phyloP scores from a whole-genome alignment of 2,329 filamentous ascomycete genomes.

The Phaeoacremonium minimum region DNA sequence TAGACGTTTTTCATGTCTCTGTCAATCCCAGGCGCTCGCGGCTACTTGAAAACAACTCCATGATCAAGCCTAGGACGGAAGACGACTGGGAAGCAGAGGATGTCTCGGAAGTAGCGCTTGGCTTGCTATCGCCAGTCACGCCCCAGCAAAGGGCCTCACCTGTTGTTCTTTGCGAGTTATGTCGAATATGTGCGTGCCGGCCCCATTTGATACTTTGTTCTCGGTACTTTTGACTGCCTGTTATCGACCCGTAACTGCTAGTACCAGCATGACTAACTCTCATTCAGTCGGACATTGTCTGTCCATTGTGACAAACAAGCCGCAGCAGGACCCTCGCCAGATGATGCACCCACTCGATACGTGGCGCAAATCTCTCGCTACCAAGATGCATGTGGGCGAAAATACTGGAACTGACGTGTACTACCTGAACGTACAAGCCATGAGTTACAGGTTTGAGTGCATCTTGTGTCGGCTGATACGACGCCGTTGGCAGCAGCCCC shows the following conservation, averaged over 20 bases:
- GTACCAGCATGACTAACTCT: constrained; percentile 14
- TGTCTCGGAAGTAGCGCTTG: constrained; percentile 10
- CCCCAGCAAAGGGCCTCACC: constrained; percentile 14
- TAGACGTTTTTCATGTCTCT: constrained; percentile 17
- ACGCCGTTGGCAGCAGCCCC: constrained; percentile 14
- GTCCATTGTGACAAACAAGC: constrained; percentile 13
- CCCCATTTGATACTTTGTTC: constrained; percentile 5
- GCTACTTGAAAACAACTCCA: constrained; percentile 13
- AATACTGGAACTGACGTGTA: constrained; percentile 16
- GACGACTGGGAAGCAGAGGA: constrained; percentile 17
- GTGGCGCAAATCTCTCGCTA: constrained; percentile 15
- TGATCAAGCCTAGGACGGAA: constrained; percentile 16
- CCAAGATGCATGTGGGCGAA: constrained; percentile 15
- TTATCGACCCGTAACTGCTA: constrained; percentile 1
- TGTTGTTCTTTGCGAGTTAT: constrained; percentile 15
- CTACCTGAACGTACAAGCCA: constrained; percentile 16
- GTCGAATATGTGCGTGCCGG: constrained; percentile 15
- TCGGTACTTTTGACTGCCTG: background rate
- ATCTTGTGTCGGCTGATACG: constrained; percentile 17
- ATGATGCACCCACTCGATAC: constrained; percentile 15
- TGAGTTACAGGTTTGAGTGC: constrained; percentile 17
- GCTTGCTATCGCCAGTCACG: constrained; percentile 13
- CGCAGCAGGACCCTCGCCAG: constrained; percentile 15
- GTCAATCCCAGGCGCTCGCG: constrained; percentile 14
- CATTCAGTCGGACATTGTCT: constrained; percentile 14